Evolutionary conservation across 768 basidiomycete species (phyloP), one percentile per base, ranked within the genome.

Genomic region (Phlegmacium glaucopus): DNA sequence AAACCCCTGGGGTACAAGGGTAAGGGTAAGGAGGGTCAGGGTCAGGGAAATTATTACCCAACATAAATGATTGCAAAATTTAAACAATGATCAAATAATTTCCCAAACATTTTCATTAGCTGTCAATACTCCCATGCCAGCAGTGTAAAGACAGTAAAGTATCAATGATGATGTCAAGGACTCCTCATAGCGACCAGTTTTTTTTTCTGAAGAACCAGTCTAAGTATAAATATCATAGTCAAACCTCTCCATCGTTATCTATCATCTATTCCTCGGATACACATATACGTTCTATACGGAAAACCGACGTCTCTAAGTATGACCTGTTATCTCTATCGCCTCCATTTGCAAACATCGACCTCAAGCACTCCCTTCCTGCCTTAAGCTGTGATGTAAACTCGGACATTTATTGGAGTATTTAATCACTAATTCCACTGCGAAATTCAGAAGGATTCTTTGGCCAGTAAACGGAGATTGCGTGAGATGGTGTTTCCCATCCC

Each of bases 111-210:
- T n/a, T n/a, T n/a, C n/a, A n/a, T n/a, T n/a, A n/a, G n/a, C n/a
- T n/a, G n/a, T n/a, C n/a, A n/a, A n/a, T n/a, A n/a, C n/a, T n/a
- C n/a, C n/a, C n/a, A n/a, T n/a, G 37, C 64, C 63, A n/a, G 63
- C 54, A 0, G 62, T n/a, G n/a, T n/a, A n/a, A n/a, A n/a, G n/a
- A n/a, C n/a, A n/a, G n/a, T n/a, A n/a, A n/a, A n/a, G n/a, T n/a
- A n/a, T n/a, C n/a, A 15, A 64, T 55, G 45, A 62, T 48, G 36
- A 50, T 46, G 50, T 66, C 61, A 39, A 62, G 53, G 27, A 67
- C 55, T 46, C 66, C 66, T 44, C 61, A 64, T 1, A 64, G 68
- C 4, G 67, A 47, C 7, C n/a, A n/a, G n/a, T n/a, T n/a, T n/a
- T n/a, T n/a, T n/a, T n/a, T n/a, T n/a, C n/a, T n/a, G n/a, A n/a